Conservation (phyloP, 805 yeast genomes). For the Candida lessepsii region DNA sequence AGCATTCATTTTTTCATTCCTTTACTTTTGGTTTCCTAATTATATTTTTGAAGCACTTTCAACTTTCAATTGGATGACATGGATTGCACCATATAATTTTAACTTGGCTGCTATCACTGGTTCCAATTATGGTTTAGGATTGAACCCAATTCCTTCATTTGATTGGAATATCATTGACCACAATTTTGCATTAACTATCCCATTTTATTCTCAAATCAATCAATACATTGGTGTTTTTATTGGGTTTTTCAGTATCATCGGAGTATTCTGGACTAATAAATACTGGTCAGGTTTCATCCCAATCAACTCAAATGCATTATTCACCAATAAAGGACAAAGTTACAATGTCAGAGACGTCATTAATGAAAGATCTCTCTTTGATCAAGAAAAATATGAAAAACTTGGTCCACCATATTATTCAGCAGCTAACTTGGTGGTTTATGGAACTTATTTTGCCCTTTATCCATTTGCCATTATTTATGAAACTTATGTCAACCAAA, state of each 20-base stretch:
- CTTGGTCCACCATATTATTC: slow-evolving; percentile 31
- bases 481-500: slow-evolving; percentile 13
- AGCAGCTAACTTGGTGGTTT: slow-evolving; percentile 27
- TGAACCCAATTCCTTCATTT: slow-evolving; percentile 53
- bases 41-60: slow-evolving; percentile 43
- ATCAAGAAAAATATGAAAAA: slow-evolving; percentile 20
- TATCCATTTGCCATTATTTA: slow-evolving; percentile 25
- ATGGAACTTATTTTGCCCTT: slow-evolving; percentile 28
- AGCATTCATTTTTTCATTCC: slow-evolving; percentile 26
- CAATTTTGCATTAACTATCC: slow-evolving; percentile 37
- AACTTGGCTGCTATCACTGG: slow-evolving; percentile 53
- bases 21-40: slow-evolving; percentile 47
- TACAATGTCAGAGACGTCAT: slow-evolving; percentile 45
- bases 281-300: slow-evolving; percentile 28
- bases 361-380: slow-evolving; percentile 29
- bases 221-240: slow-evolving; percentile 19
- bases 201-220: slow-evolving; percentile 31
- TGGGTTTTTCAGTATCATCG: slow-evolving; percentile 21
- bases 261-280: slow-evolving; percentile 21
- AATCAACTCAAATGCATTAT: slow-evolving; percentile 44
- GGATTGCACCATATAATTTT: slow-evolving; percentile 54
- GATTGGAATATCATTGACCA: slow-evolving; percentile 47
- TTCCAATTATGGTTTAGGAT: slow-evolving; percentile 43
- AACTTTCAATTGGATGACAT: slow-evolving; percentile 53
- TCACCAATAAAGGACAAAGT: slow-evolving; percentile 46